Percentiles rank a stretch among this genome's conserved stretches.
These are phyloP conservation scores for Psilocybe sp. DNA, from an alignment of 768 basidiomycete genomes.

Conservation along the genomic window DNA sequence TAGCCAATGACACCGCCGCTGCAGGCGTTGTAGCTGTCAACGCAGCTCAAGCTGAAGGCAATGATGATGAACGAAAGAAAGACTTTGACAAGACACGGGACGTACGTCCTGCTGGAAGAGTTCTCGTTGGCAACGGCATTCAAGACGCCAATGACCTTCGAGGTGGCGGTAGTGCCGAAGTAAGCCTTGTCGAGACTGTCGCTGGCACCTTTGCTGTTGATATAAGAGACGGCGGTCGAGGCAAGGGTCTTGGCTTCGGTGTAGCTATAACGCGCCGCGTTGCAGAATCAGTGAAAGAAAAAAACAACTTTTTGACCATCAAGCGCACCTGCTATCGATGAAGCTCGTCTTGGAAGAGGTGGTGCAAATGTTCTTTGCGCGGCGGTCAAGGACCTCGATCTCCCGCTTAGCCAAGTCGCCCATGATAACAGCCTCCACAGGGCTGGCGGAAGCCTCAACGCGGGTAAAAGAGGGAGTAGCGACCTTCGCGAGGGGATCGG, in stretches of 20 bases:
- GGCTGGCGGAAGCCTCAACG: conserved; percentile 21
- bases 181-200: conserved; percentile 39
- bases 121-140: conserved; percentile 39
- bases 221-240: conserved; percentile 27
- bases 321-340: conserved; percentile 36
- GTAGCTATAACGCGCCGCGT: conserved; percentile 21
- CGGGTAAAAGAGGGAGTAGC: conserved; percentile 20
- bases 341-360: conserved; percentile 30
- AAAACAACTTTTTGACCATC: neutral
- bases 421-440: conserved; percentile 32
- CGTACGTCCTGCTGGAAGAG: conserved; percentile 35
- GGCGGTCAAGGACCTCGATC: conserved; percentile 28
- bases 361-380: conserved; percentile 37
- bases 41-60: conserved; percentile 35
- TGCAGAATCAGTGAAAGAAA: neutral
- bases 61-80: neutral
- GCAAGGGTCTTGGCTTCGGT: conserved; percentile 40
- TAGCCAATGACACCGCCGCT: conserved; percentile 41
- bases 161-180: conserved; percentile 36
- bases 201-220: conserved; percentile 31
- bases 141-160: conserved; percentile 30
- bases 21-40: conserved; percentile 36
- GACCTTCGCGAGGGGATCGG: conserved; percentile 5
- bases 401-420: conserved; percentile 32
- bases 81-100: neutral